A percentile compares a stretch with the other conserved stretches of the same genome.
These are phyloP conservation scores for Umbilicaria muhlenbergii DNA, from an alignment of 495 filamentous ascomycete species.

Conservation along the genomic window DNA sequence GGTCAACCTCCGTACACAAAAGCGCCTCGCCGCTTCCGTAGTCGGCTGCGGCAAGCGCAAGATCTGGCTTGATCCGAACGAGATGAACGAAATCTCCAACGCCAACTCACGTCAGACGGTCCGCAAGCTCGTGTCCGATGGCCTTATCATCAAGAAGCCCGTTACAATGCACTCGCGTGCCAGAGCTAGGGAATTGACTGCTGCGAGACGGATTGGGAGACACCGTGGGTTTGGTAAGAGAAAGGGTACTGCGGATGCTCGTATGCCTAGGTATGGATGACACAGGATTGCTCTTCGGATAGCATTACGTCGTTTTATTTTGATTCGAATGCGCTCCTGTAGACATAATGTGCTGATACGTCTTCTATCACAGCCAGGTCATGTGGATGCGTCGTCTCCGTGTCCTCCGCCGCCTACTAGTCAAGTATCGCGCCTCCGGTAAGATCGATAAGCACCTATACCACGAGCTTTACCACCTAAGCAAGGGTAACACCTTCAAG, in stretches of 20 bases:
- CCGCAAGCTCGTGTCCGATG: slow-evolving; percentile 99
- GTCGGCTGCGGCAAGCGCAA: slow-evolving; percentile 98
- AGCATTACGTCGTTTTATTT: too few species aligned
- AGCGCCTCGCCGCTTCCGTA: slow-evolving; percentile 97
- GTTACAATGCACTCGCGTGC: slow-evolving; percentile 98
- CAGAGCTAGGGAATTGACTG: slow-evolving; percentile 80
- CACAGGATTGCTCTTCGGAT: neutral
- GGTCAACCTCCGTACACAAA: slow-evolving; percentile 99
- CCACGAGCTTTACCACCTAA: slow-evolving; percentile 98
- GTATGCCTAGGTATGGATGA: slow-evolving; percentile 82
- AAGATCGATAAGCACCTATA: slow-evolving; percentile 99
- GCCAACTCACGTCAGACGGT: slow-evolving; percentile 99
- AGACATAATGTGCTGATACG: slow-evolving; percentile 3
- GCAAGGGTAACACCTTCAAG: slow-evolving; percentile 99
- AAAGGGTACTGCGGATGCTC: slow-evolving; percentile 99
- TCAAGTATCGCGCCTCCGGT: slow-evolving; percentile 97
- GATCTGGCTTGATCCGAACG: slow-evolving; percentile 99
- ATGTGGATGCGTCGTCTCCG: slow-evolving; percentile 99
- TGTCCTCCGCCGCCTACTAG: slow-evolving; percentile 93
- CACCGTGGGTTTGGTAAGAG: slow-evolving; percentile 99
- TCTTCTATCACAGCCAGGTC: slow-evolving; percentile 50
- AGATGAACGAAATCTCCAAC: slow-evolving; percentile 98
- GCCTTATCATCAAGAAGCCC: slow-evolving; percentile 99
- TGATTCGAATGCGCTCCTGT: neutral
- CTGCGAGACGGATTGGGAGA: slow-evolving; percentile 79